Conservation (phyloP, 805 yeast genomes). For the Suhomyces canberraensis region DNA sequence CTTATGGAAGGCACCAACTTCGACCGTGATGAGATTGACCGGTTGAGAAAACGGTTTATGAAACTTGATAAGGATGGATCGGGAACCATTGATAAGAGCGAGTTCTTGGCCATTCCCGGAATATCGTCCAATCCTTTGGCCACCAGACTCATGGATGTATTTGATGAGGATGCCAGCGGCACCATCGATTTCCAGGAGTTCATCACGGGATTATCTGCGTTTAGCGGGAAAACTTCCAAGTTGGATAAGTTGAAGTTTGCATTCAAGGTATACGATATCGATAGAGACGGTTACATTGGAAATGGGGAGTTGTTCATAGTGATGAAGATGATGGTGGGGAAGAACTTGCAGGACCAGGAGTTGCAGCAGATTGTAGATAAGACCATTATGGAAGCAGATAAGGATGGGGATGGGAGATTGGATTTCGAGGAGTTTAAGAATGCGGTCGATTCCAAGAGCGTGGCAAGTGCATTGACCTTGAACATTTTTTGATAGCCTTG, state of each 20-base stretch:
- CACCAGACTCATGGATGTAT: slow-evolving; percentile 83
- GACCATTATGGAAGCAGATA: slow-evolving; percentile 89
- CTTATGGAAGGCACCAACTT: slow-evolving; percentile 81
- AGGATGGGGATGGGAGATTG: slow-evolving; percentile 81
- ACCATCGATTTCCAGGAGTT: slow-evolving; percentile 95
- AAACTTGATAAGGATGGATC: slow-evolving; percentile 90
- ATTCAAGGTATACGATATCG: slow-evolving; percentile 92
- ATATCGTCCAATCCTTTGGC: slow-evolving; percentile 89
- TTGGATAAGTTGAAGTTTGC: slow-evolving; percentile 86
- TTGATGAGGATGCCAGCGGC: slow-evolving; percentile 90
- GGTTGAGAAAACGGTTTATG: slow-evolving; percentile 90
- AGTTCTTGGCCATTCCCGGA: slow-evolving; percentile 90
- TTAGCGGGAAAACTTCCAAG: slow-evolving; percentile 76
- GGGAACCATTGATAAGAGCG: slow-evolving; percentile 88
- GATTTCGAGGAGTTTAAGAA: slow-evolving; percentile 82
- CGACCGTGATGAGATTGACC: slow-evolving; percentile 86
- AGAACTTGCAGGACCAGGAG: slow-evolving; percentile 78
- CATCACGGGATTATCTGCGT: slow-evolving; percentile 79
- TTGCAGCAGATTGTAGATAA: slow-evolving; percentile 96
- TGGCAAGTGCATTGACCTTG: slow-evolving; percentile 58
- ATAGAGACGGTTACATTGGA: slow-evolving; percentile 89
- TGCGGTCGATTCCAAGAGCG: slow-evolving; percentile 57
- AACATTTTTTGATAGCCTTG: slow-evolving; percentile 36
- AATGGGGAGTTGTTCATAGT: slow-evolving; percentile 94
- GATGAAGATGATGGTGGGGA: slow-evolving; percentile 95